A percentile compares a stretch with the other conserved stretches of the same genome.
Conservation (phyloP, 805 yeast genomes). For the Schwanniomyces pseudopolymorphus region DNA sequence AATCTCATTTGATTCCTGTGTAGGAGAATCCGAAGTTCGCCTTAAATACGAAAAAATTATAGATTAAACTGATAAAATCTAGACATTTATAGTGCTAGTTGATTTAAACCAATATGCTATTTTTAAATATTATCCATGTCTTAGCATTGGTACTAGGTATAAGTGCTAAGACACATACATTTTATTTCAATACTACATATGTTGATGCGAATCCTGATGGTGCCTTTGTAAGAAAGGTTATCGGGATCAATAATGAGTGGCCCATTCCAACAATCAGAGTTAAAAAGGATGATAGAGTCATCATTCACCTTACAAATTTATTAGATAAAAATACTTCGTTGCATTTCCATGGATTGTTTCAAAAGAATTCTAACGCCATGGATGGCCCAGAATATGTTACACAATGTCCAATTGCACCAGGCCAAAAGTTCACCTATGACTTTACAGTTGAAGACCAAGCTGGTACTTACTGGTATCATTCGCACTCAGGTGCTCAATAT, state of each 20-base stretch:
- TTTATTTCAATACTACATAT: conserved; percentile 37
- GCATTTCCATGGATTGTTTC: conserved; percentile 49
- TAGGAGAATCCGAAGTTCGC: not conserved
- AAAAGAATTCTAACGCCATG: conserved; percentile 36
- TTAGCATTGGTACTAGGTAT: conserved; percentile 4
- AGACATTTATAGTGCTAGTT: not conserved
- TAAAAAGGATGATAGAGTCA: conserved; percentile 39
- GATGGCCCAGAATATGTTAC: conserved; percentile 48
- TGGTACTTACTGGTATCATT: conserved; percentile 68
- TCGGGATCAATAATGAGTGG: conserved; percentile 56
- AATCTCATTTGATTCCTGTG: not conserved
- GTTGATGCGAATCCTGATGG: conserved; percentile 60
- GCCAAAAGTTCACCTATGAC: conserved; percentile 36
- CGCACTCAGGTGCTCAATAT: conserved; percentile 75
- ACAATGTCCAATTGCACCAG: conserved; percentile 47
- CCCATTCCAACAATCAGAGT: conserved; percentile 43
- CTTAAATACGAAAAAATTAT: conserved; percentile 1
- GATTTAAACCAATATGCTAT: not conserved
- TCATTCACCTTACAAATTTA: conserved; percentile 36
- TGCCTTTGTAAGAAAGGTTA: conserved; percentile 44
- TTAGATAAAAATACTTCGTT: conserved; percentile 37
- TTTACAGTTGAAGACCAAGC: conserved; percentile 36
- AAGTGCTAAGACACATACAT: conserved; percentile 31
- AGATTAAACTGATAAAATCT: not conserved
- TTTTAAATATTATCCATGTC: not conserved